These are phyloP conservation scores for Rhodomyrtus tomentosa DNA, from an alignment of 345 rosid species.

Conservation along the genomic window DNA sequence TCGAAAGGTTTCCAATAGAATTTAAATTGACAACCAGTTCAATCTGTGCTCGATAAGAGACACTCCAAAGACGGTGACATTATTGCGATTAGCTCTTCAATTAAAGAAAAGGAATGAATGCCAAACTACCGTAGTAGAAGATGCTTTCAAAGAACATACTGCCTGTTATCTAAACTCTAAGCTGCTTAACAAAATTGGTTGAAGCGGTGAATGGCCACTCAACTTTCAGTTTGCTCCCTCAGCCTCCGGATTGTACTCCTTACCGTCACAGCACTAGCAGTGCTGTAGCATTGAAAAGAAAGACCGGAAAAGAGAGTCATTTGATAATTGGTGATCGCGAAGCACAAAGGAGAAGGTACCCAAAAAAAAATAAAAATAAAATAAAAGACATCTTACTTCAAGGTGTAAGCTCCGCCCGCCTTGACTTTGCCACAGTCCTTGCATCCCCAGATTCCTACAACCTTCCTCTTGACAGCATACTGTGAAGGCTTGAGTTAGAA, in stretches of 20 bases:
- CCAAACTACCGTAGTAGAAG: neutral
- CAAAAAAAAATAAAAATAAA: too few relatives aligned
- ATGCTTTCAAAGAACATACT: neutral
- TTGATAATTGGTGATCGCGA: neutral
- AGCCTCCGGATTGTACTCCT: constrained; percentile 89
- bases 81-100: neutral
- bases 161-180: neutral
- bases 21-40: neutral
- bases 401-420: constrained; percentile 92
- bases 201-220: constrained; percentile 1
- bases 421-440: constrained; percentile 94
- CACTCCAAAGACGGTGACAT: neutral
- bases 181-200: neutral
- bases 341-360: neutral
- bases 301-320: neutral
- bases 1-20: neutral
- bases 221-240: constrained; percentile 92
- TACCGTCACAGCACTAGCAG: constrained; percentile 52
- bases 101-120: neutral
- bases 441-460: constrained; percentile 97
- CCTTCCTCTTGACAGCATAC: constrained; percentile 92
- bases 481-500: neutral
- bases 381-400: constrained; percentile 36
- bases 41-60: too few relatives aligned
- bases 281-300: neutral